Conservation (phyloP, 2,329 filamentous ascomycete species). For the Aspergillus versicolor region DNA sequence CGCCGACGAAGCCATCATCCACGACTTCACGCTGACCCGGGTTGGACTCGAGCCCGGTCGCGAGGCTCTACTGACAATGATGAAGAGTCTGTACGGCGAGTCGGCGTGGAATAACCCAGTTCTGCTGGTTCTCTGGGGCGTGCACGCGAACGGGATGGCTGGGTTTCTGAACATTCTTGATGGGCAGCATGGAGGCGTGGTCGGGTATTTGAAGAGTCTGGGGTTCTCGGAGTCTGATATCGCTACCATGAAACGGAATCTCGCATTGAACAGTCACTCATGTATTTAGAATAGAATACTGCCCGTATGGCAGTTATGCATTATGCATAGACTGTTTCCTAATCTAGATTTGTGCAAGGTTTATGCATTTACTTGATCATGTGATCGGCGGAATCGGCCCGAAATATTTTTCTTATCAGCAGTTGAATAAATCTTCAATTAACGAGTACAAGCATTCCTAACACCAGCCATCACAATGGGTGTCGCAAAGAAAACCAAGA, state of each 20-base stretch:
- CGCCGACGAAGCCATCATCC: constrained; percentile 55
- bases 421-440: neutral
- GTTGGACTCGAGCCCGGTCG: constrained; percentile 26
- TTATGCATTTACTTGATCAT: neutral
- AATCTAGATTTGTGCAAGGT: neutral
- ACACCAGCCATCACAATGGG: constrained; percentile 63
- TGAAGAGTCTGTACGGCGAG: constrained; percentile 18
- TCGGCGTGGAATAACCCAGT: constrained; percentile 23
- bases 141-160: constrained; percentile 24
- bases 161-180: constrained; percentile 27
- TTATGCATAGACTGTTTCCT: neutral
- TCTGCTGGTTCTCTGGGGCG: constrained; percentile 26
- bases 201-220: constrained; percentile 24
- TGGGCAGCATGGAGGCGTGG: constrained; percentile 19
- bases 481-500: constrained; percentile 84
- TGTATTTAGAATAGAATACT: too few relatives aligned
- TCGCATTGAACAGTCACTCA: neutral
- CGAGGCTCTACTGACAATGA: constrained; percentile 18
- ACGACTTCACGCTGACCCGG: constrained; percentile 59
- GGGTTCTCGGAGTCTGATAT: constrained; percentile 23
- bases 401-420: constrained; percentile 6
- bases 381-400: neutral
- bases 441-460: neutral
- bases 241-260: constrained; percentile 21
- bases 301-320: neutral